phyloP scores from a whole-genome alignment of 1,284 basidiomycete species.

The Rhodofomes roseus region DNA sequence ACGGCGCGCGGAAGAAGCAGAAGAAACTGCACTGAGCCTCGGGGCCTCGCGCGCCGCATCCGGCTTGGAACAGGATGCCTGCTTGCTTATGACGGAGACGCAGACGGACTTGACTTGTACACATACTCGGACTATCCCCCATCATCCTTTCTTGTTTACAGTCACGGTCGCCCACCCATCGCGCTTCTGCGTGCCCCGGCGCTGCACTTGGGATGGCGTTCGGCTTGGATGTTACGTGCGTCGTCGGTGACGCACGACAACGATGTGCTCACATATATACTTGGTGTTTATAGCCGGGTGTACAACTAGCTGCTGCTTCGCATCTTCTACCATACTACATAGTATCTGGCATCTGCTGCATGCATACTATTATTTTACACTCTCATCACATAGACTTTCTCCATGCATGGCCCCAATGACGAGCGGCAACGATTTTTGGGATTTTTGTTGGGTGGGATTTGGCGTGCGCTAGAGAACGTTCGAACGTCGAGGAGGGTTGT shows the following conservation, averaged over 20 bases:
- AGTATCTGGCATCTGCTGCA: neutral
- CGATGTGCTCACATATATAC: neutral
- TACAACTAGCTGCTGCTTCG: neutral
- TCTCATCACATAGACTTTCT: neutral
- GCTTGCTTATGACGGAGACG: neutral
- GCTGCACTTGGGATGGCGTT: neutral
- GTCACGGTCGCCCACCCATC: too few species aligned
- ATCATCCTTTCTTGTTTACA: neutral
- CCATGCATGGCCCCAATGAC: neutral
- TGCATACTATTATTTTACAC: neutral
- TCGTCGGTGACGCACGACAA: too few species aligned
- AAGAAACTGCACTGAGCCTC: slow-evolving; percentile 24
- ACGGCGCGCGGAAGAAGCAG: slow-evolving; percentile 50
- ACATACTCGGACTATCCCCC: neutral
- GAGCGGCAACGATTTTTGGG: neutral
- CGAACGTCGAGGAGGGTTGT: too few species aligned
- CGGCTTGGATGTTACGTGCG: neutral
- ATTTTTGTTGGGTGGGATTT: neutral
- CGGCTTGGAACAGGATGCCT: too few species aligned
- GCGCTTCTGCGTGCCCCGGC: too few species aligned
- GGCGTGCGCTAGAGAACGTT: too few species aligned
- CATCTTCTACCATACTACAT: neutral
- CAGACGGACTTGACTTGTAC: neutral
- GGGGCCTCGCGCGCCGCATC: too few species aligned
- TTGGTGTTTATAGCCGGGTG: slow-evolving; percentile 2